A percentile compares a stretch with the other conserved stretches of the same genome.
Evolutionary conservation across 2,329 filamentous ascomycete species (phyloP).

Genomic region (Emergomyces africanus): DNA sequence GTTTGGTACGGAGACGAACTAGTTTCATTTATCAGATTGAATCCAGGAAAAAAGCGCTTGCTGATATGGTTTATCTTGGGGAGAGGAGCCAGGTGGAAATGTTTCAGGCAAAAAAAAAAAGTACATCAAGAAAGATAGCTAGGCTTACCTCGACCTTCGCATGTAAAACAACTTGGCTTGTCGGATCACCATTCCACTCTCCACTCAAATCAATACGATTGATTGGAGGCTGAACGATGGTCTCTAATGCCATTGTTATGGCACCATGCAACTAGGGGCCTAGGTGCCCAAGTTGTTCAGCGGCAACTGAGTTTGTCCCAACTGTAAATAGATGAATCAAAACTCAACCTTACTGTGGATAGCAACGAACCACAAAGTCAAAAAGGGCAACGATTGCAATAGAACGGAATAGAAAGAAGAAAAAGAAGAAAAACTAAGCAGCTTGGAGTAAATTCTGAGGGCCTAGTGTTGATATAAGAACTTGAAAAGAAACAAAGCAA

Average conservation of each 20-base stretch:
- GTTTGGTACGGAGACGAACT: background rate
- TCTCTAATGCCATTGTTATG: background rate
- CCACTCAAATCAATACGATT: conserved; percentile 20
- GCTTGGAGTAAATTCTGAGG: background rate
- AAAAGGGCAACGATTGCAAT: background rate
- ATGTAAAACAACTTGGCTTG: conserved; percentile 15
- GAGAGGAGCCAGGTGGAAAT: background rate
- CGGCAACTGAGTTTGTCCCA: too few species aligned
- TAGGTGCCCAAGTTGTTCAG: too few species aligned
- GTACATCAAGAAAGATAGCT: too few species aligned
- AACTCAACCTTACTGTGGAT: background rate
- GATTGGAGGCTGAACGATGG: conserved; percentile 6
- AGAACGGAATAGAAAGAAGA: background rate
- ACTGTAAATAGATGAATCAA: background rate
- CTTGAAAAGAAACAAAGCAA: background rate
- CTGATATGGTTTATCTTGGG: background rate
- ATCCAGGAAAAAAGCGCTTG: background rate
- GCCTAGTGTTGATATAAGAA: background rate
- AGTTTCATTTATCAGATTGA: background rate
- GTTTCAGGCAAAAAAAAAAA: too few species aligned
- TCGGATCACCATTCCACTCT: conserved; percentile 19
- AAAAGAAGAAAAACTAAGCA: background rate
- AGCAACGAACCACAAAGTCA: background rate
- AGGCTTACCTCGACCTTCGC: conserved; percentile 22
- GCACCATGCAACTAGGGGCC: background rate